These are phyloP conservation scores for Naumovozyma dairenensis DNA, from an alignment of 805 yeast species.

Conservation along the genomic window DNA sequence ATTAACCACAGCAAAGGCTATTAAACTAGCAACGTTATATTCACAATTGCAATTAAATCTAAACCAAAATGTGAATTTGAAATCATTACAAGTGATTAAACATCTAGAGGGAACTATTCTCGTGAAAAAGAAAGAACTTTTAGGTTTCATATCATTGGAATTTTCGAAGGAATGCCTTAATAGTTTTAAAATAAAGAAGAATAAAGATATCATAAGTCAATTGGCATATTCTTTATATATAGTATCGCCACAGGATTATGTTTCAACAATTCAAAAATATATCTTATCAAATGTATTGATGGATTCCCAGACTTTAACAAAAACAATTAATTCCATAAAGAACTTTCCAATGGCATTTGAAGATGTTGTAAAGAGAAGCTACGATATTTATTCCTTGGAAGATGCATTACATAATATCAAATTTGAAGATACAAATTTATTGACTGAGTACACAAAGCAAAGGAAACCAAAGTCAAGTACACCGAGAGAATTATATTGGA, in stretches of 20 bases:
- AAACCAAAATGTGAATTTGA: slow-evolving; percentile 20
- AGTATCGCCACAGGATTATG: slow-evolving; percentile 20
- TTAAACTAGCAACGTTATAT: slow-evolving; percentile 19
- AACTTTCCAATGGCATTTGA: slow-evolving; percentile 18
- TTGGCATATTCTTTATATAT: slow-evolving; percentile 12
- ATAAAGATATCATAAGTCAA: slow-evolving; percentile 4
- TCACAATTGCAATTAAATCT: slow-evolving; percentile 20
- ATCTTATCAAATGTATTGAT: slow-evolving; percentile 12
- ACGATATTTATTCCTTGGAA: slow-evolving; percentile 11
- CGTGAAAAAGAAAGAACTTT: slow-evolving; percentile 17
- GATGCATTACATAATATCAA: slow-evolving; percentile 10
- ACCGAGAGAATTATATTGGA: slow-evolving; percentile 23
- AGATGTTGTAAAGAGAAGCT: slow-evolving; percentile 12
- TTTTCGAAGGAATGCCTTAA: slow-evolving; percentile 12
- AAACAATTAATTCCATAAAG: slow-evolving; percentile 24
- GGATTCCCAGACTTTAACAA: slow-evolving; percentile 16
- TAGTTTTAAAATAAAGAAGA: slow-evolving; percentile 4
- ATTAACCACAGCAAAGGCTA: slow-evolving; percentile 8
- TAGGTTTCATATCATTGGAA: slow-evolving; percentile 10
- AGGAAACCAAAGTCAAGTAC: slow-evolving; percentile 8
- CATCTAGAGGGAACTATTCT: slow-evolving; percentile 14
- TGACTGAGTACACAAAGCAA: slow-evolving; percentile 14
- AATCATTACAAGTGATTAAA: slow-evolving; percentile 21
- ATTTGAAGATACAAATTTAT: slow-evolving; percentile 6
- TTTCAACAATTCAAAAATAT: slow-evolving; percentile 16